Evolutionary conservation across 2,329 filamentous ascomycete species (phyloP).

Genomic region (Cryphonectria radicalis): DNA sequence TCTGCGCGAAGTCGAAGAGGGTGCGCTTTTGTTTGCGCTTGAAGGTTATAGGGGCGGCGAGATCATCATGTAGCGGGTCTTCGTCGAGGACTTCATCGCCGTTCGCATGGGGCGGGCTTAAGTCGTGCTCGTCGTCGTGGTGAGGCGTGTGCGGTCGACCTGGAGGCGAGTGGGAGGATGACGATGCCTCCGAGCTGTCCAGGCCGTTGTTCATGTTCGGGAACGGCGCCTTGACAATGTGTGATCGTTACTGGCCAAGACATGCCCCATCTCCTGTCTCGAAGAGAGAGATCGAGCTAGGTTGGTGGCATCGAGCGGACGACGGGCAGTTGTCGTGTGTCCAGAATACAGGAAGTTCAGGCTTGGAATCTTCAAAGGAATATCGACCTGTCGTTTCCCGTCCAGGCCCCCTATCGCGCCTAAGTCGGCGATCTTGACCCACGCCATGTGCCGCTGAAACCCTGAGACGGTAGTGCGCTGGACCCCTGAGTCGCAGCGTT

Average conservation of each 20-base stretch:
- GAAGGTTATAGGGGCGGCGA: constrained; percentile 65
- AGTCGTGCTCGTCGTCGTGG: constrained; percentile 53
- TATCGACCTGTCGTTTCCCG: neutral
- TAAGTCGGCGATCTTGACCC: neutral
- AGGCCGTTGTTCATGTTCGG: constrained; percentile 31
- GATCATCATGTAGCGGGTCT: constrained; percentile 58
- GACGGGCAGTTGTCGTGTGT: neutral
- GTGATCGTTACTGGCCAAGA: constrained; percentile 19
- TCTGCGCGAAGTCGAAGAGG: constrained; percentile 45
- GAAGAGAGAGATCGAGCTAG: constrained; percentile 13
- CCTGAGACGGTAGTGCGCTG: neutral
- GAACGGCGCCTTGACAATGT: constrained; percentile 20
- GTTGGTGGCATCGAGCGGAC: constrained; percentile 10
- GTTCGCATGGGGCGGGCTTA: constrained; percentile 39
- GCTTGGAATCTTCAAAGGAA: neutral
- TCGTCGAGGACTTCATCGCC: constrained; percentile 51
- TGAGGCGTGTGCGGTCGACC: constrained; percentile 40
- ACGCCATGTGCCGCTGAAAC: constrained; percentile 1
- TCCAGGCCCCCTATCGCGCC: neutral
- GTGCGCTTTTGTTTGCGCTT: constrained; percentile 68
- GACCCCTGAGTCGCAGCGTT: constrained; percentile 9
- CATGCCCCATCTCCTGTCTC: constrained; percentile 26
- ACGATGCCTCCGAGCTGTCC: constrained; percentile 34
- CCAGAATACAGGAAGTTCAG: neutral
- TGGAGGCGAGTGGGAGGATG: constrained; percentile 35